phyloP scores from a whole-genome alignment of 2,329 filamentous ascomycete genomes.

The Graphilbum sp. region DNA sequence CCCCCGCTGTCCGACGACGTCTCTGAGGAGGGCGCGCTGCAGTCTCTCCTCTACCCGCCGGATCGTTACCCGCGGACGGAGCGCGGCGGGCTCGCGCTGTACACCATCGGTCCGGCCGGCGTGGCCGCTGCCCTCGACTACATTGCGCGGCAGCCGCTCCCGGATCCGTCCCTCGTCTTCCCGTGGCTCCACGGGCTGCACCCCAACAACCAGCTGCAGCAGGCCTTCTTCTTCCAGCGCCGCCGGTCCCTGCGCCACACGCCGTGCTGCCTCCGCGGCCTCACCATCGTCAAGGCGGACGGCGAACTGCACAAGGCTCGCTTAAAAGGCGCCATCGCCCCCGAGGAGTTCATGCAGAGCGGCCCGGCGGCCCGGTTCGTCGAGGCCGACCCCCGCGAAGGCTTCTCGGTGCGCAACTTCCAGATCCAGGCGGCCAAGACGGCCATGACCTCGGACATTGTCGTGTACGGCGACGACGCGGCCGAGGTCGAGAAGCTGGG shows the following conservation, averaged over 20 bases:
- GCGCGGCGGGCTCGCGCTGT: conserved; percentile 40
- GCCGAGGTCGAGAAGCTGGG: conserved; percentile 44
- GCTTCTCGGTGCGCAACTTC: conserved; percentile 93
- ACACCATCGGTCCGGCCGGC: conserved; percentile 52
- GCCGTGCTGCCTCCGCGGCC: conserved; percentile 60
- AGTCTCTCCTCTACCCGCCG: conserved; percentile 62
- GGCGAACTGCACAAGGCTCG: conserved; percentile 59
- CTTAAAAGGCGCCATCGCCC: conserved; percentile 73
- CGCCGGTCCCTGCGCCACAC: conserved; percentile 53
- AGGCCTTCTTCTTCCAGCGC: conserved; percentile 73
- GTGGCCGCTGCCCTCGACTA: conserved; percentile 62
- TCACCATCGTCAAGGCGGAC: conserved; percentile 80
- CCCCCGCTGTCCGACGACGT: conserved; percentile 18
- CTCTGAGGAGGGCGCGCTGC: conserved; percentile 31
- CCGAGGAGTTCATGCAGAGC: conserved; percentile 58
- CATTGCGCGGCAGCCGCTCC: conserved; percentile 61
- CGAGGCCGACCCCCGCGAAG: conserved; percentile 71
- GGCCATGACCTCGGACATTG: conserved; percentile 76
- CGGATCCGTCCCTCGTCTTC: conserved; percentile 74
- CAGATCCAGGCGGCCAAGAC: conserved; percentile 88
- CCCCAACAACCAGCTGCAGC: conserved; percentile 72
- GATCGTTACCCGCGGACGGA: conserved; percentile 37
- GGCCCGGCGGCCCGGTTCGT: conserved; percentile 45
- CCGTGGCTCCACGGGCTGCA: conserved; percentile 94
- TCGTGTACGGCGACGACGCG: conserved; percentile 71